phyloP scores from a whole-genome alignment of 2,329 filamentous ascomycete genomes.

The Cladophialophora yegresii region DNA sequence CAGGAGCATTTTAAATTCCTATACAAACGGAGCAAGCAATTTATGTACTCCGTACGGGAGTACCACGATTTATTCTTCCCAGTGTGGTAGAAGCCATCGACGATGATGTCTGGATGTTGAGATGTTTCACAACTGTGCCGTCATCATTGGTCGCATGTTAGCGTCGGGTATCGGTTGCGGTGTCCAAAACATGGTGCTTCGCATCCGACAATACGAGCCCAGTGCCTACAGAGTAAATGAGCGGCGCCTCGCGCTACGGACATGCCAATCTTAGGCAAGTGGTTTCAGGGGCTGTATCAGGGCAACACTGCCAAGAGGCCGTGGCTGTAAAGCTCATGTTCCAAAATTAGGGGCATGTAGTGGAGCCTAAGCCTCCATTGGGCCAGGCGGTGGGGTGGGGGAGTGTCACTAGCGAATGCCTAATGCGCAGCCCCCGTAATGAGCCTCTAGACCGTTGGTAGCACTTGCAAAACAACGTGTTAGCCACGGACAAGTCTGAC shows the following conservation, averaged over 20 bases:
- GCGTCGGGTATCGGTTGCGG: not conserved
- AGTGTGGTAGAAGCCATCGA: not conserved
- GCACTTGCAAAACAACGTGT: constrained; percentile 4
- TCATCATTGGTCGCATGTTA: not conserved
- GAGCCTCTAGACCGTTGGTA: too few species aligned
- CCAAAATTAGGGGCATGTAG: constrained; percentile 22
- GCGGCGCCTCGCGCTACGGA: constrained; percentile 24
- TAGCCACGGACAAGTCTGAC: constrained; percentile 17
- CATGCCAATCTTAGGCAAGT: constrained; percentile 30
- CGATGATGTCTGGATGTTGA: not conserved
- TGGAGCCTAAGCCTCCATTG: not conserved
- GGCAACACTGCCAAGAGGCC: constrained; percentile 23
- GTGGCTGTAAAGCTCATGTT: constrained; percentile 20
- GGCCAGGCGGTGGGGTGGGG: constrained; percentile 5
- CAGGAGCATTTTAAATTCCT: too few species aligned
- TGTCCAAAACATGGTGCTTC: not conserved
- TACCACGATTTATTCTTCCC: not conserved
- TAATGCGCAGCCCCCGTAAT: constrained; percentile 23
- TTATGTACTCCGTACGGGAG: too few species aligned
- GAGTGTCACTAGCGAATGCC: constrained; percentile 10
- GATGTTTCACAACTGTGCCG: not conserved
- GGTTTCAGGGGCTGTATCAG: constrained; percentile 30
- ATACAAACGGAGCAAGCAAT: too few species aligned
- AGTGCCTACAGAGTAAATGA: not conserved
- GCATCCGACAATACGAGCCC: not conserved